phyloP scores from a whole-genome alignment of 306 rosid species.

The Vicia faba region DNA sequence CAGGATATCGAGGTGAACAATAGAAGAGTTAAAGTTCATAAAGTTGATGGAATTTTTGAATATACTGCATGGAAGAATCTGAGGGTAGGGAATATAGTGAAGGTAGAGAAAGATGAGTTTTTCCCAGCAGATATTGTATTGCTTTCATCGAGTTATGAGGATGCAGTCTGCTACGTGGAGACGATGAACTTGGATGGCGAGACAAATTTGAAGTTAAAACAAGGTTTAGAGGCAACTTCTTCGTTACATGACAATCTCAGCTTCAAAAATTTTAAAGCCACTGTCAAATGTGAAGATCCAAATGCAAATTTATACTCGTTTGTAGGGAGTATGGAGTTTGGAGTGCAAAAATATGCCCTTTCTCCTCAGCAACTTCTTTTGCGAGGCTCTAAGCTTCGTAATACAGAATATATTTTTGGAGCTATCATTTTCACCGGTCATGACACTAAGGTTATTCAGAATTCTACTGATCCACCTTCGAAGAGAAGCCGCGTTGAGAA shows the following conservation, averaged over 20 bases:
- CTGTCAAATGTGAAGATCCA: constrained; percentile 87
- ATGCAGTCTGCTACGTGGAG: constrained; percentile 91
- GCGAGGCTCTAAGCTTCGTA: constrained; percentile 93
- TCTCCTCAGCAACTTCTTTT: constrained; percentile 90
- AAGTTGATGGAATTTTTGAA: constrained; percentile 48
- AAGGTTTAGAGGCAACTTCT: constrained; percentile 81
- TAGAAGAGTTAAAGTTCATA: constrained; percentile 72
- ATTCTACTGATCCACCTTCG: constrained; percentile 89
- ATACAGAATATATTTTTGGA: constrained; percentile 82
- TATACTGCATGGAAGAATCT: constrained; percentile 79
- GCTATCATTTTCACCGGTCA: constrained; percentile 85
- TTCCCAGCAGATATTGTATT: constrained; percentile 90
- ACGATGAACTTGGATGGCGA: constrained; percentile 98
- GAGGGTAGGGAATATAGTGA: constrained; percentile 85
- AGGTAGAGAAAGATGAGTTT: constrained; percentile 79
- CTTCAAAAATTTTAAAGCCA: constrained; percentile 61
- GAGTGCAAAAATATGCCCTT: constrained; percentile 62
- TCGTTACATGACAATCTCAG: constrained; percentile 53
- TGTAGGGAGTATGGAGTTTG: constrained; percentile 74
- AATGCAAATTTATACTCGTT: constrained; percentile 88
- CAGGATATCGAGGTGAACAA: constrained; percentile 88
- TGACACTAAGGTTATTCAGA: constrained; percentile 91
- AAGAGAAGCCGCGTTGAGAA: constrained; percentile 90
- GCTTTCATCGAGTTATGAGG: constrained; percentile 89
- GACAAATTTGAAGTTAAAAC: constrained; percentile 89